Percentiles rank a stretch among this genome's conserved stretches.
These are phyloP conservation scores for Pestalotiopsis sp. DNA, from an alignment of 2,329 filamentous ascomycete species.

Conservation along the genomic window DNA sequence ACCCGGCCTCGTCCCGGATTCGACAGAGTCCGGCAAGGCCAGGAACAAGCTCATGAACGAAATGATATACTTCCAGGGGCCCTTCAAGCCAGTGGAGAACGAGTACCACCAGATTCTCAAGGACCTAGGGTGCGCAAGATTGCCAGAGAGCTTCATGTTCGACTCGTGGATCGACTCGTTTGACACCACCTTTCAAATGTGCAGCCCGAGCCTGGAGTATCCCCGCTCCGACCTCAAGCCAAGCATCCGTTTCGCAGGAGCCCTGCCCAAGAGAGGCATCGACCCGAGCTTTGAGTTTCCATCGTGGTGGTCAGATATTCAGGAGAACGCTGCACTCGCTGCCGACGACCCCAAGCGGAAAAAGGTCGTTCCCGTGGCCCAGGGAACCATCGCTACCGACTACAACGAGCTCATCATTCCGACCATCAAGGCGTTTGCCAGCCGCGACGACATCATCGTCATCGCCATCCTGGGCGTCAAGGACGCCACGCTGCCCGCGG, in stretches of 20 bases:
- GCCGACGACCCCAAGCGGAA: constrained; percentile 24
- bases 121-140: constrained; percentile 12
- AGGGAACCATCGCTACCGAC: constrained; percentile 46
- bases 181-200: constrained; percentile 39
- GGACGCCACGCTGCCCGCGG: constrained; percentile 29
- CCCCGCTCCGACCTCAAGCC: constrained; percentile 36
- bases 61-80: constrained; percentile 14
- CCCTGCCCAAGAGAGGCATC: constrained; percentile 35
- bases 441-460: constrained; percentile 41
- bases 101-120: neutral
- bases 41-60: constrained; percentile 24
- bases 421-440: constrained; percentile 43
- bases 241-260: constrained; percentile 46
- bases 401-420: constrained; percentile 47
- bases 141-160: constrained; percentile 22
- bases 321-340: constrained; percentile 27
- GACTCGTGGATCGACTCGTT: constrained; percentile 30
- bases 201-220: constrained; percentile 37
- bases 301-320: constrained; percentile 47
- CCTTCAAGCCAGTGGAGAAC: constrained; percentile 11
- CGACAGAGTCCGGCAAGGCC: constrained; percentile 28
- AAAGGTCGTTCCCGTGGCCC: constrained; percentile 47
- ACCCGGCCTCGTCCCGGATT: constrained; percentile 32
- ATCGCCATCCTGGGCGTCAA: constrained; percentile 34
- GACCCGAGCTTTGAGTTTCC: constrained; percentile 36